Base-by-base conservation (phyloP, 2,329 filamentous ascomycete genomes). In the Aspergillus pseudotamarii region DNA sequence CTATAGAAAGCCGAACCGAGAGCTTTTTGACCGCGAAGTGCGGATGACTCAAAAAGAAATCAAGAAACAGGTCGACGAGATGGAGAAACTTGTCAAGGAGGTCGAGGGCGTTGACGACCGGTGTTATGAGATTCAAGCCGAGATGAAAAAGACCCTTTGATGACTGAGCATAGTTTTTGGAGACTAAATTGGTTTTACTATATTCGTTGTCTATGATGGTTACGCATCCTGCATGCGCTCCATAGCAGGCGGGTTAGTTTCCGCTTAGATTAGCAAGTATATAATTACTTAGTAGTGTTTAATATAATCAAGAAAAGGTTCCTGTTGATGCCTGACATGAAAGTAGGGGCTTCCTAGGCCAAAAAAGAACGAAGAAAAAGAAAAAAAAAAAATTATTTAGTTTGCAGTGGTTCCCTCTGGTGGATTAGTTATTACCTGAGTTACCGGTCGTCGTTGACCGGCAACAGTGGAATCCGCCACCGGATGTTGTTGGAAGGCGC, bases 1-100 rank as follows among this genome's bases (percentile, higher is more conserved):
- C 76, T 71, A 71, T 61, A 62, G 67, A 23, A 64, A 62, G 59
- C 67, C 68, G 8, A 63, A 65, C 26, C 43, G 46, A 2, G 60
- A 57, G 26, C 55, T 62, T 28, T 62, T 62, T 46, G 60, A 62
- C 46, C 60, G 60, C 16, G 67, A 64, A 19, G 62, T 66, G 43
- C 62, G 58, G 21, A 32, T 64, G 46, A 66, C 57, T n/a, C 41
- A 45, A 19, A 54, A 58, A 12, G 57, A 62, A 51, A 60, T 56
- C 45, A 43, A 61, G 16, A 61, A 64, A 30, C 50, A 60, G 34
- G 41, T 61, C 21, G 51, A 62, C 26, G 64, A 66, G 45, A 62
- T 62, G 64, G 57, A 63, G 16, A 54, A 56, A 16, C 51, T 66
- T 32, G 64, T 66, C 28, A 59, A 62, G 50, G 64, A 65, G 23